Evolutionary conservation across 2,329 filamentous ascomycete genomes (phyloP).

Genomic region (Leptographium flavum): DNA sequence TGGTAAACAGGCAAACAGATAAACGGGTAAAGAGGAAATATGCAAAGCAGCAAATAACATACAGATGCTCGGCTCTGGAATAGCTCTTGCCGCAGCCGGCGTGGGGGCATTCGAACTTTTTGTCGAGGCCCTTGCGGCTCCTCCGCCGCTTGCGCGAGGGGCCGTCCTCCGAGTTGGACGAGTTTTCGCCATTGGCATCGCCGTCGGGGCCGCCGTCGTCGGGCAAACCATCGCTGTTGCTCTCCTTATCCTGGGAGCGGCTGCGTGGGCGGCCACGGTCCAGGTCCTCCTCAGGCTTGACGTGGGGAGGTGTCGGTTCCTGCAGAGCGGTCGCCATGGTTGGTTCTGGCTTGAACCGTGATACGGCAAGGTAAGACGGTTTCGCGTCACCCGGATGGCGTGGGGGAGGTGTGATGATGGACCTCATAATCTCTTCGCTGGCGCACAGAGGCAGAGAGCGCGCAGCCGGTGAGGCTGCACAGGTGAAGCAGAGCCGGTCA

Average conservation of each 20-base stretch:
- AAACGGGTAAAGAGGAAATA: slow-evolving; percentile 5
- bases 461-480: not conserved
- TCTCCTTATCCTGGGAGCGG: slow-evolving; percentile 27
- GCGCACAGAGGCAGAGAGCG: not conserved
- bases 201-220: slow-evolving; percentile 23
- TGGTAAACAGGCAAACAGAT: too few relatives aligned
- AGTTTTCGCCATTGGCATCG: slow-evolving; percentile 29
- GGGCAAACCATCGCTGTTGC: slow-evolving; percentile 23
- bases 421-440: slow-evolving; percentile 24
- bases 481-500: too few relatives aligned
- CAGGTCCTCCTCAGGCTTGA: slow-evolving; percentile 24
- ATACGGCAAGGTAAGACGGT: slow-evolving; percentile 20
- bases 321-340: slow-evolving; percentile 25
- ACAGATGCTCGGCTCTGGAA: slow-evolving; percentile 89
- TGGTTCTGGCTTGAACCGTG: slow-evolving; percentile 21
- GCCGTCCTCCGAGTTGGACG: slow-evolving; percentile 35
- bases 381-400: slow-evolving; percentile 24
- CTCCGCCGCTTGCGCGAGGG: slow-evolving; percentile 47
- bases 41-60: slow-evolving; percentile 23
- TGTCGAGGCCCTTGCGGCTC: slow-evolving; percentile 66
- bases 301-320: slow-evolving; percentile 25
- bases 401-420: slow-evolving; percentile 19
- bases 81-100: slow-evolving; percentile 92
- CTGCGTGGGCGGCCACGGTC: slow-evolving; percentile 27
- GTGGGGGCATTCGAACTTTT: slow-evolving; percentile 71